Percentiles rank a stretch among this genome's conserved stretches.
Conservation (phyloP, 2,329 filamentous ascomycete species). For the Paraphoma sp. region DNA sequence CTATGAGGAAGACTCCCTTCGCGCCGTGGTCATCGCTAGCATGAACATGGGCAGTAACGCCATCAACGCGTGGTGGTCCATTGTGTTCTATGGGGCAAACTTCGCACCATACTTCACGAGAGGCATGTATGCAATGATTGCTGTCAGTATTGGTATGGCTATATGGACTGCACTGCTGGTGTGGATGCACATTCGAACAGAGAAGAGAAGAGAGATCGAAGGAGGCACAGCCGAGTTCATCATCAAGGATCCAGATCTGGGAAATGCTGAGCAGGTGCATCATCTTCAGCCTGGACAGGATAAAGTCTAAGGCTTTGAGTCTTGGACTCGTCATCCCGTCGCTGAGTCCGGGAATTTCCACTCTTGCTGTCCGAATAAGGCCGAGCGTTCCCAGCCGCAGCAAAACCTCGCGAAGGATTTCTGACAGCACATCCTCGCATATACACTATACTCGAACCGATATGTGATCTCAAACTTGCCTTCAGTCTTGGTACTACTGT, state of each 20-base stretch:
- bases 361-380: background rate
- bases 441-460: constrained; percentile 3
- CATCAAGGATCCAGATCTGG: constrained; percentile 13
- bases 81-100: constrained; percentile 72
- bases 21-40: constrained; percentile 71
- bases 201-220: constrained; percentile 40
- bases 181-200: constrained; percentile 52
- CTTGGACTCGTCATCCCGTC: background rate
- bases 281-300: constrained; percentile 4
- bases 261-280: constrained; percentile 4
- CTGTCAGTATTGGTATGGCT: constrained; percentile 63
- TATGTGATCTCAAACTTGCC: background rate
- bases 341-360: background rate
- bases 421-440: constrained; percentile 9
- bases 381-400: background rate
- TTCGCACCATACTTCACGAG: constrained; percentile 71
- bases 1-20: constrained; percentile 67
- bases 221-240: constrained; percentile 5
- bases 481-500: background rate
- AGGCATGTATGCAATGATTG: constrained; percentile 80
- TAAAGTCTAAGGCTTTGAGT: constrained; percentile 9
- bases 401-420: constrained; percentile 2
- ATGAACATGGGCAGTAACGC: constrained; percentile 69
- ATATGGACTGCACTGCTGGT: constrained; percentile 65
- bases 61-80: constrained; percentile 76